Conservation (phyloP, 768 basidiomycete species). For the Boletus coccyginus region DNA sequence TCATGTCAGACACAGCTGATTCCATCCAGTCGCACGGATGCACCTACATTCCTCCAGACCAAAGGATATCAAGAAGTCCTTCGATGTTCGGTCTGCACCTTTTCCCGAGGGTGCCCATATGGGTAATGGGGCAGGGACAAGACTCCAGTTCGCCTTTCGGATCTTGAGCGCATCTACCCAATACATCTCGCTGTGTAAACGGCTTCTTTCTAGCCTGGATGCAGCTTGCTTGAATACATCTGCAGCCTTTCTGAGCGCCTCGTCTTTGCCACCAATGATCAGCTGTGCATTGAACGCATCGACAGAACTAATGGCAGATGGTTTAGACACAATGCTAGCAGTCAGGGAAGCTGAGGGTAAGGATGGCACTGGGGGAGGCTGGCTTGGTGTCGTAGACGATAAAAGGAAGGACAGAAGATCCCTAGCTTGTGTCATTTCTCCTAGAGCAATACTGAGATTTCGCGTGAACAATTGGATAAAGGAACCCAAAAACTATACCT, state of each 20-base stretch:
- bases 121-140: constrained; percentile 77
- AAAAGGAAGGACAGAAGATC: constrained; percentile 66
- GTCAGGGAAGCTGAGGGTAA: constrained; percentile 42
- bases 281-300: constrained; percentile 72
- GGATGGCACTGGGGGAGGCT: constrained; percentile 27
- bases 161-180: constrained; percentile 83
- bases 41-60: constrained; percentile 79
- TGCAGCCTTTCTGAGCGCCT: constrained; percentile 71
- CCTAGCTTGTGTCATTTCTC: constrained; percentile 76
- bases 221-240: constrained; percentile 69
- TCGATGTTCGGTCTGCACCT: constrained; percentile 75
- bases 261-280: constrained; percentile 76
- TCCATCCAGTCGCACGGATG: background rate
- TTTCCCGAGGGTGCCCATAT: constrained; percentile 67
- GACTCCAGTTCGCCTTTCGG: constrained; percentile 73
- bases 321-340: constrained; percentile 65
- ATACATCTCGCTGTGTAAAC: constrained; percentile 64
- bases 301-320: constrained; percentile 60
- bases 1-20: background rate
- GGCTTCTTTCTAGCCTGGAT: constrained; percentile 61
- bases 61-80: constrained; percentile 77
- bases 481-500: constrained; percentile 32
- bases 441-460: constrained; percentile 58
- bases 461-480: constrained; percentile 12
- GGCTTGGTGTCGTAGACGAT: constrained; percentile 37